Conservation (phyloP, 2,329 filamentous ascomycete species). For the Colletotrichum siamense region DNA sequence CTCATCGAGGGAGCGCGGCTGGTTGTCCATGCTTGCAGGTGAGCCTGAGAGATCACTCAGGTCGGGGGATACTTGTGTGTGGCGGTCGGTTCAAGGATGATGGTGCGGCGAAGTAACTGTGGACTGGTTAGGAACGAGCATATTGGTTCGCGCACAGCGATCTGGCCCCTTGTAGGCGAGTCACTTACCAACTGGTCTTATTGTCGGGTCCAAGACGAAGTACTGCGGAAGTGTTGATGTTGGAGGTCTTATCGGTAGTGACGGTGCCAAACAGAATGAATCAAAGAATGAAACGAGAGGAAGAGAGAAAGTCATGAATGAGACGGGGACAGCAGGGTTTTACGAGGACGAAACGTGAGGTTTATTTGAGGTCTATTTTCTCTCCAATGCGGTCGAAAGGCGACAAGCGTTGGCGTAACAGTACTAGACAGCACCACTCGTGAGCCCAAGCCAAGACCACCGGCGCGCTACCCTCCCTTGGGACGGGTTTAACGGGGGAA, state of each 20-base stretch:
- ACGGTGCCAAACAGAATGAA: no score
- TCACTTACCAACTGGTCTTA: no score
- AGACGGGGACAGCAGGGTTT: neutral
- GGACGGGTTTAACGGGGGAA: no score
- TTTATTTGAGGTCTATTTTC: neutral
- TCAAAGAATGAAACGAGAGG: no score
- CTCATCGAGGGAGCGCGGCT: neutral
- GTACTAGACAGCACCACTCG: neutral
- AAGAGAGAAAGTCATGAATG: no score
- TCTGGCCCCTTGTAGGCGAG: no score
- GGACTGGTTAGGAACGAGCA: no score
- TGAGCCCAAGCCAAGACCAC: neutral
- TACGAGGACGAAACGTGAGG: neutral
- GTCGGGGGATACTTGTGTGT: neutral
- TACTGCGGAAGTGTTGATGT: no score
- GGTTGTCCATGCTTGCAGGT: neutral
- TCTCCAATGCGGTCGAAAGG: neutral
- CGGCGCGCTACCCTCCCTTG: neutral
- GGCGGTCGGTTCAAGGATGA: neutral
- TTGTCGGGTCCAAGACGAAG: no score
- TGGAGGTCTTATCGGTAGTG: no score
- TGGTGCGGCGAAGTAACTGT: no score
- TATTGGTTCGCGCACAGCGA: no score
- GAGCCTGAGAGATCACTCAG: neutral
- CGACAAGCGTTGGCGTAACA: neutral